Evolutionary conservation across 2,329 filamentous ascomycete species (phyloP), one percentile per base, ranked within the genome.

Genomic region (Colletotrichum navitas): DNA sequence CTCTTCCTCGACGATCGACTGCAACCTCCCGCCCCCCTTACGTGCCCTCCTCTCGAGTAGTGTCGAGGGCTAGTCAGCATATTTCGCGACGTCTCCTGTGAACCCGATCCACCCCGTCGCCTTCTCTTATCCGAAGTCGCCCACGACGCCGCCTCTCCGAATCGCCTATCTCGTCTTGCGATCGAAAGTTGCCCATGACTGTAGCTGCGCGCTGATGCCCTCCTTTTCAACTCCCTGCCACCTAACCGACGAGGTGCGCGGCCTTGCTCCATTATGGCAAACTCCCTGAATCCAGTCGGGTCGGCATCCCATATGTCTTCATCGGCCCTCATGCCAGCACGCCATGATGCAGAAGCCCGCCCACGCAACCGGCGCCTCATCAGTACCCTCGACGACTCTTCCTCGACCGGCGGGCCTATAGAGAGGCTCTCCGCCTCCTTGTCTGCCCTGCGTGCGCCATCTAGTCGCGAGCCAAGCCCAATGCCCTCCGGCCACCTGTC

Each of bases 331-430:
- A 80, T 81, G 63, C 80, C 84, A 52, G 78, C 82, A 74, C 81
- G 82, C 60, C 81, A 80, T 69, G 82, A 84, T 74, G 78, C 82
- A 73, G 82, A 83, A 68, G 76, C 83, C 66, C 85, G 87, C 34
- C 84, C 87, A 65, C 86, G 88, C 70, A 88, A 87, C 74, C 84
- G 87, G 66, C 86, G 84, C 59, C 80, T 82, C 41, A 79, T 80
- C 62, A 81, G 79, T 71, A 75, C 78, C 24, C 77, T 76, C 67
- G 76, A 77, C 43, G 75, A 75, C 64, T 74, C 78, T 11, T 74
- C 73, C 12, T 75, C 78, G 2, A 77, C 76, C 68, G 77, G 79
- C 24, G 79, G 79, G 14, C 79, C 81, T 29, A 81, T 79, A 34
- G 66, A 65, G 18, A 74, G 62, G 29, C 66, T 73, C 12, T 72